Conservation (phyloP, 345 rosid species). For the Stellera chamaejasme region DNA sequence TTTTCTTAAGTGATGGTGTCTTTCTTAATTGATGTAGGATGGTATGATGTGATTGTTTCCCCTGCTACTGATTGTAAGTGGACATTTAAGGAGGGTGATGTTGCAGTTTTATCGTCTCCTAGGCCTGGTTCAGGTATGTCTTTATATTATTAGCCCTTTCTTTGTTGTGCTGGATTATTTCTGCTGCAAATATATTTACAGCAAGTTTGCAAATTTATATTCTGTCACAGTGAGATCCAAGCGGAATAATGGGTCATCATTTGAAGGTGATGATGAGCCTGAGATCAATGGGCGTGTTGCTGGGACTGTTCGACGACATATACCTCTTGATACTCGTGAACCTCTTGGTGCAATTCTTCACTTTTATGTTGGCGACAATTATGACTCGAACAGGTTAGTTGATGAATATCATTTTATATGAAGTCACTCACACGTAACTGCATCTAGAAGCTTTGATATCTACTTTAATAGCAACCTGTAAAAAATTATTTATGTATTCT, state of each 20-base stretch:
- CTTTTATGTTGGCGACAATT: conserved; percentile 85
- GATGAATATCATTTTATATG: conserved; percentile 5
- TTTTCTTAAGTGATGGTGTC: conserved; percentile 15
- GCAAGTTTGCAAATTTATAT: neutral
- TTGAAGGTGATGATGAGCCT: conserved; percentile 56
- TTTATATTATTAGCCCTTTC: conserved; percentile 3
- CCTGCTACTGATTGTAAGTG: conserved; percentile 79
- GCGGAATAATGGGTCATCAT: conserved; percentile 29
- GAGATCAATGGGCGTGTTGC: conserved; percentile 77
- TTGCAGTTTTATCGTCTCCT: conserved; percentile 80
- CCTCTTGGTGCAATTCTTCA: conserved; percentile 96
- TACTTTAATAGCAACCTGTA: neutral
- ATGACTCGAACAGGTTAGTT: conserved; percentile 53
- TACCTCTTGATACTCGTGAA: conserved; percentile 90
- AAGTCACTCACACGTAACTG: neutral
- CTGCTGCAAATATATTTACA: too few species aligned
- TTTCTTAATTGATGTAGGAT: conserved; percentile 43
- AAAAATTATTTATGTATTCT: neutral
- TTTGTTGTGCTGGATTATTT: too few species aligned
- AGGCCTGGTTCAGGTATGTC: conserved; percentile 70
- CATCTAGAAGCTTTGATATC: too few species aligned
- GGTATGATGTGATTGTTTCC: conserved; percentile 87
- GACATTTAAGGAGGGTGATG: conserved; percentile 98
- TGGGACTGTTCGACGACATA: conserved; percentile 90
- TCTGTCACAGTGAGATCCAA: conserved; percentile 43